phyloP scores from a whole-genome alignment of 2,329 filamentous ascomycete genomes.

The Zelopaecilomyces penicillatus region DNA sequence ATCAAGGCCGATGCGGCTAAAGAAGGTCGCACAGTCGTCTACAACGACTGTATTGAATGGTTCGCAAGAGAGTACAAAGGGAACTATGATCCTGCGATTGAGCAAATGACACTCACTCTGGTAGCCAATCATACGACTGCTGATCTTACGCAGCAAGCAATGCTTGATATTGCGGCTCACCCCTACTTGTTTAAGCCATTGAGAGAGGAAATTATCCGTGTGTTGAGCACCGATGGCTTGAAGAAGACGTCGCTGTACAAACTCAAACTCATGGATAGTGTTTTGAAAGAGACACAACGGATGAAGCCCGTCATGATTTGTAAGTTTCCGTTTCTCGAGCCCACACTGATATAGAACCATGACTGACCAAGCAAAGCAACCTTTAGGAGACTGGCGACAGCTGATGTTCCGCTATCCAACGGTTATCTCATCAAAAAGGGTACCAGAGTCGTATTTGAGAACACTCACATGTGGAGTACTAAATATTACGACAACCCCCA shows the following conservation, averaged over 20 bases:
- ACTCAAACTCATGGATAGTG: constrained; percentile 18
- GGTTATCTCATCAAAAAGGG: constrained; percentile 15
- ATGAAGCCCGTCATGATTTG: constrained; percentile 14
- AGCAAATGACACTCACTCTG: constrained; percentile 14
- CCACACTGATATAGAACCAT: background rate
- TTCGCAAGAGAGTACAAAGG: constrained; percentile 3
- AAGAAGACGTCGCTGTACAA: constrained; percentile 15
- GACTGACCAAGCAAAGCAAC: background rate
- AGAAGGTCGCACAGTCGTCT: constrained; percentile 1
- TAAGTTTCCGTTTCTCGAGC: constrained; percentile 3
- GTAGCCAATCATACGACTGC: constrained; percentile 17
- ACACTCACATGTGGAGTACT: constrained; percentile 12
- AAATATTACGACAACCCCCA: constrained; percentile 11
- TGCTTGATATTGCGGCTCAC: constrained; percentile 14
- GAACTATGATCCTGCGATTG: constrained; percentile 7
- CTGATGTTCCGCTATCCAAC: constrained; percentile 11
- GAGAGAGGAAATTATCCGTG: constrained; percentile 14
- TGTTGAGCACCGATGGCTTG: constrained; percentile 11
- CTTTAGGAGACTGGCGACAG: constrained; percentile 7
- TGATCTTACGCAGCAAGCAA: constrained; percentile 12
- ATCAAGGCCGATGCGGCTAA: constrained; percentile 7
- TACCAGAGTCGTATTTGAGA: constrained; percentile 9
- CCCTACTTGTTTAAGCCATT: constrained; percentile 14
- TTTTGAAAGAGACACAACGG: constrained; percentile 18
- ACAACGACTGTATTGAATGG: constrained; percentile 16